Percentiles rank a stretch among this genome's conserved stretches.
Evolutionary conservation across 805 yeast genomes (phyloP).

Genomic region (Saccharomycopsis malanga): DNA sequence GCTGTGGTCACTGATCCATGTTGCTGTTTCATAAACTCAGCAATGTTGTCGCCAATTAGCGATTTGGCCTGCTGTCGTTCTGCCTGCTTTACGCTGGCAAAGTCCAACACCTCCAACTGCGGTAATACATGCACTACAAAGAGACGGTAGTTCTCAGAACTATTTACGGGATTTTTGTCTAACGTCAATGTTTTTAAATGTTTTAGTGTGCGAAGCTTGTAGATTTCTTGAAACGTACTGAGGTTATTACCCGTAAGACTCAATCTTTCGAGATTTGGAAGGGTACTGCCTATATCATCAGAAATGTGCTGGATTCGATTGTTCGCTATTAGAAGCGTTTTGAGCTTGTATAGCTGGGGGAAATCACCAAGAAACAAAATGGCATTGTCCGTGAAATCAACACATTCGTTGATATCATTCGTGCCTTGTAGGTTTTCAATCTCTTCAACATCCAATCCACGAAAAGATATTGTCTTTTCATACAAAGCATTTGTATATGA

Average conservation of each 20-base stretch:
- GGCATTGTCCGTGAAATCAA: constrained; percentile 75
- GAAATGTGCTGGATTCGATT: constrained; percentile 48
- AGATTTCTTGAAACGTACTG: constrained; percentile 37
- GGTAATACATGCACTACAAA: constrained; percentile 61
- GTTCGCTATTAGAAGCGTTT: constrained; percentile 52
- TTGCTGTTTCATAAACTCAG: neutral
- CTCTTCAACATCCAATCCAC: constrained; percentile 35
- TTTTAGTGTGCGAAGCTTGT: constrained; percentile 33
- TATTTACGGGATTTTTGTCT: constrained; percentile 45
- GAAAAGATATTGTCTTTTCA: constrained; percentile 36
- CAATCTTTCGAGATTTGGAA: constrained; percentile 46
- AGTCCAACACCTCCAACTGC: constrained; percentile 57
- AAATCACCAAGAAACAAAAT: constrained; percentile 47
- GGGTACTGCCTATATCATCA: constrained; percentile 27
- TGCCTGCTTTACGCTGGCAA: constrained; percentile 45
- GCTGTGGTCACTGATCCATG: constrained; percentile 20
- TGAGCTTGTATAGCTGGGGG: constrained; percentile 38
- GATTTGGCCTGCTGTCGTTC: constrained; percentile 45
- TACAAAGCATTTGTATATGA: constrained; percentile 38
- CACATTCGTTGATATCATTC: constrained; percentile 39
- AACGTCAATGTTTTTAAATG: constrained; percentile 44
- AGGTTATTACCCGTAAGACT: constrained; percentile 49
- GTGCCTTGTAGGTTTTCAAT: constrained; percentile 39
- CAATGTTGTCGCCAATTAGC: constrained; percentile 33
- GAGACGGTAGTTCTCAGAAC: constrained; percentile 48